Evolutionary conservation across 805 yeast genomes (phyloP).

Genomic region (Sugiyamaella qingdaonensis): DNA sequence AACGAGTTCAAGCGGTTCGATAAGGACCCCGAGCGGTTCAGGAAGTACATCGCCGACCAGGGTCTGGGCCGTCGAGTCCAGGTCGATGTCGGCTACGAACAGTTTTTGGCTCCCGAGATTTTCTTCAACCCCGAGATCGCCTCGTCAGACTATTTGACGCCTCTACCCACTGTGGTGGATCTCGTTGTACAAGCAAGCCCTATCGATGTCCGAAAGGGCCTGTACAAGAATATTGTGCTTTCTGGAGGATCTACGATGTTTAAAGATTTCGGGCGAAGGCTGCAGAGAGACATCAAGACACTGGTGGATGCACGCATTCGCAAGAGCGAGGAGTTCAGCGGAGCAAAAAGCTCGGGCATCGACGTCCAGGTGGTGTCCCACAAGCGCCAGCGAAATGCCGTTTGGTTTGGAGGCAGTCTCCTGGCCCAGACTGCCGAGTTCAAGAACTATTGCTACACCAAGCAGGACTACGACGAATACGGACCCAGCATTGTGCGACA

Average conservation of each 20-base stretch:
- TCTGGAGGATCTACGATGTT: slow-evolving; percentile 99
- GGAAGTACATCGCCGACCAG: slow-evolving; percentile 77
- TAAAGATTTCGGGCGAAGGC: slow-evolving; percentile 94
- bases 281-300: slow-evolving; percentile 87
- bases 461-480: slow-evolving; percentile 93
- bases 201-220: slow-evolving; percentile 94
- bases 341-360: slow-evolving; percentile 82
- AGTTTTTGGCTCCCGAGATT: slow-evolving; percentile 98
- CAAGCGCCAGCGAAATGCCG: slow-evolving; percentile 97
- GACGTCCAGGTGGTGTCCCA: slow-evolving; percentile 96
- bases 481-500: slow-evolving; percentile 98
- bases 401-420: slow-evolving; percentile 98
- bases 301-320: slow-evolving; percentile 87
- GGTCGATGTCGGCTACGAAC: slow-evolving; percentile 95
- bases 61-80: slow-evolving; percentile 55
- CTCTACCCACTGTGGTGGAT: slow-evolving; percentile 94
- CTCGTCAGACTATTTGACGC: slow-evolving; percentile 90
- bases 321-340: slow-evolving; percentile 69
- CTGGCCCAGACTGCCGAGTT: slow-evolving; percentile 97
- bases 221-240: slow-evolving; percentile 90
- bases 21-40: slow-evolving; percentile 88
- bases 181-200: slow-evolving; percentile 93
- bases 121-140: slow-evolving; percentile 98
- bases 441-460: slow-evolving; percentile 93
- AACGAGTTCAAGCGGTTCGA: slow-evolving; percentile 94